Evolutionary conservation across 2,329 filamentous ascomycete species (phyloP), one percentile per base, ranked within the genome.

Genomic region (Elsinoe necatrix): DNA sequence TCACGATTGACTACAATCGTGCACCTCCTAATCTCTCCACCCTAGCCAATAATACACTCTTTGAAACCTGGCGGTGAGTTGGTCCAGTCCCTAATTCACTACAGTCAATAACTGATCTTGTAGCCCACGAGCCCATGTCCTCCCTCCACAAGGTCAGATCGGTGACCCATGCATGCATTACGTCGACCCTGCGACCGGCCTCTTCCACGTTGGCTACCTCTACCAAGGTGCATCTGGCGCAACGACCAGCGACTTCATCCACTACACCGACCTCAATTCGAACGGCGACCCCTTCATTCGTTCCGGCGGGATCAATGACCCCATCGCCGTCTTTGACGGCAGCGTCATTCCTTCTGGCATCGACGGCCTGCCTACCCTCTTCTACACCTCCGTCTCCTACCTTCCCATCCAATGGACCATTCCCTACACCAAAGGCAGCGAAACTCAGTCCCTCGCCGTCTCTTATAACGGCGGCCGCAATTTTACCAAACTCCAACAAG

Each of bases 321-420:
- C 69, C 0, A 58, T 75, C 14, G 72, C 72, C 42, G 72, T 77
- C 14, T 77, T 76, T 55, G 74, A 76, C 47, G 74, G 74, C 2
- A 69, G 69, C 14, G 71, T 75, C 14, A 74, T 76, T 45, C 72
- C 74, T 8, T 63, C 57, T 2, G 73, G 73, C 8, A 72, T 76
- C 59, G 69, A 73, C 20, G 73, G 72, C 14, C 70, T 67, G 4
- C 72, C 73, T 2, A 77, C 73, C 0, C 63, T 76, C 8, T 63
- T 76, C 1, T 76, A 77, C 58, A 75, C 74, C 2, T 73, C 71
- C 1, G 72, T 76, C 11, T 70, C 69, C 16, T 73, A 69, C 58
- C 61, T 75, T 6, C 74, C 74, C 0, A 75, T 77, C 11, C 70
- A 74, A 37, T 76, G 73, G 73, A 75, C 71, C 7, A 68, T 75